Percentiles rank a stretch among this genome's conserved stretches.
Evolutionary conservation across 1,139 yeast genomes (phyloP).

Genomic region (Suhomyces terraborum): DNA sequence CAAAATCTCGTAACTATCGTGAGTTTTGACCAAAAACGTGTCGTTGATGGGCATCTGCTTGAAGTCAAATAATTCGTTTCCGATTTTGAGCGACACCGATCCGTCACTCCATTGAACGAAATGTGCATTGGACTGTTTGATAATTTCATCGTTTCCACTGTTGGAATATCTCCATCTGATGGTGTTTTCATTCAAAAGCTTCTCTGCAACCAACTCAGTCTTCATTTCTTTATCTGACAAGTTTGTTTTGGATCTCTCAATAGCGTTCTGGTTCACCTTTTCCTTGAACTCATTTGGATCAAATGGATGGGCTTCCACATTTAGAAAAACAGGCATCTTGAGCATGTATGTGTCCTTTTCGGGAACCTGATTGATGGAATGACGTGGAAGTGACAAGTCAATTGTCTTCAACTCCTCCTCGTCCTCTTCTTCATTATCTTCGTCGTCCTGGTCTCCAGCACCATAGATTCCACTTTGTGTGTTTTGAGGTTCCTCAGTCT

Average conservation of each 20-base stretch:
- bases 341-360: slow-evolving; percentile 54
- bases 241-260: slow-evolving; percentile 37
- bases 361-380: slow-evolving; percentile 53
- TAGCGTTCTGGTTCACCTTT: slow-evolving; percentile 51
- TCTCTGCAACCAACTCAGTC: slow-evolving; percentile 51
- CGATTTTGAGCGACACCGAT: slow-evolving; percentile 77
- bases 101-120: slow-evolving; percentile 96
- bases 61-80: slow-evolving; percentile 84
- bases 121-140: slow-evolving; percentile 86
- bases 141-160: slow-evolving; percentile 60
- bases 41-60: slow-evolving; percentile 67
- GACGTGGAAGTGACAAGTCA: slow-evolving; percentile 73
- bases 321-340: slow-evolving; percentile 79
- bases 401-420: slow-evolving; percentile 48
- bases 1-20: slow-evolving; percentile 70
- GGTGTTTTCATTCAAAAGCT: slow-evolving; percentile 74
- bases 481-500: slow-evolving; percentile 32
- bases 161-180: slow-evolving; percentile 90
- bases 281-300: slow-evolving; percentile 72
- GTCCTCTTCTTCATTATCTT: slow-evolving; percentile 35
- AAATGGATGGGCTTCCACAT: slow-evolving; percentile 84
- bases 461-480: slow-evolving; percentile 16
- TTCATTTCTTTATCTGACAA: slow-evolving; percentile 39
- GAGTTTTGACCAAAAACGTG: slow-evolving; percentile 70
- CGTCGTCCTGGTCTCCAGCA: slow-evolving; percentile 24